Evolutionary conservation across 331 rosid genomes (phyloP).

Genomic region (Spiraea crenata): DNA sequence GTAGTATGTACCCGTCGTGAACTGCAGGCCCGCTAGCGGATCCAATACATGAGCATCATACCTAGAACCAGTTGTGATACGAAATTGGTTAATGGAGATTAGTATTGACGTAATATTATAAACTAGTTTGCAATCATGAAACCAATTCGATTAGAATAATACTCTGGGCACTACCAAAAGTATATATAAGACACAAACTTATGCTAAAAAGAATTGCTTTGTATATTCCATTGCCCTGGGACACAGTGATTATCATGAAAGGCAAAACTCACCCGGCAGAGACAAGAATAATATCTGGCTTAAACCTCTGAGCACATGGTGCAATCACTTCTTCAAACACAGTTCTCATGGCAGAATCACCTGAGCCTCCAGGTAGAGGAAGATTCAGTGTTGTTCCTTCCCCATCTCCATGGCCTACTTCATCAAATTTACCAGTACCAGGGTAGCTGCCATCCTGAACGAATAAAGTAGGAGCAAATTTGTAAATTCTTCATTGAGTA

Average conservation of each 20-base stretch:
- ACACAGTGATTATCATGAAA: slow-evolving; percentile 9
- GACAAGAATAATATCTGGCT: slow-evolving; percentile 90
- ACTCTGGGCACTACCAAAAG: no score
- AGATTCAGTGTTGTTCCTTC: slow-evolving; percentile 89
- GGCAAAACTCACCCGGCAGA: slow-evolving; percentile 87
- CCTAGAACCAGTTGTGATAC: no score
- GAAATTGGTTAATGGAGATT: no score
- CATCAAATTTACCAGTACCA: slow-evolving; percentile 85
- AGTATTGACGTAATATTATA: not conserved
- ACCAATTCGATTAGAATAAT: no score
- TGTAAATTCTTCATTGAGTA: slow-evolving; percentile 2
- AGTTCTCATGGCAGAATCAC: slow-evolving; percentile 69
- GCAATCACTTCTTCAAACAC: slow-evolving; percentile 84
- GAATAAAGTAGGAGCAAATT: slow-evolving; percentile 9
- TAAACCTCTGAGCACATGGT: slow-evolving; percentile 85
- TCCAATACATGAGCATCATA: slow-evolving; percentile 91
- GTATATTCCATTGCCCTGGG: no score
- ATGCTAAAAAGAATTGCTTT: no score
- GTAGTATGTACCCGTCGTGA: slow-evolving; percentile 89
- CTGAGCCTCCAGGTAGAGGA: slow-evolving; percentile 97
- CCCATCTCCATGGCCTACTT: slow-evolving; percentile 73
- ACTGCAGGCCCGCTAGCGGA: slow-evolving; percentile 75
- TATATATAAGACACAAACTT: no score
- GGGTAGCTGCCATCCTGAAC: slow-evolving; percentile 90
- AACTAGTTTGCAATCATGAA: no score